Evolutionary conservation across 1,284 basidiomycete genomes (phyloP).

Genomic region (Cutaneotrichosporon cutaneum): DNA sequence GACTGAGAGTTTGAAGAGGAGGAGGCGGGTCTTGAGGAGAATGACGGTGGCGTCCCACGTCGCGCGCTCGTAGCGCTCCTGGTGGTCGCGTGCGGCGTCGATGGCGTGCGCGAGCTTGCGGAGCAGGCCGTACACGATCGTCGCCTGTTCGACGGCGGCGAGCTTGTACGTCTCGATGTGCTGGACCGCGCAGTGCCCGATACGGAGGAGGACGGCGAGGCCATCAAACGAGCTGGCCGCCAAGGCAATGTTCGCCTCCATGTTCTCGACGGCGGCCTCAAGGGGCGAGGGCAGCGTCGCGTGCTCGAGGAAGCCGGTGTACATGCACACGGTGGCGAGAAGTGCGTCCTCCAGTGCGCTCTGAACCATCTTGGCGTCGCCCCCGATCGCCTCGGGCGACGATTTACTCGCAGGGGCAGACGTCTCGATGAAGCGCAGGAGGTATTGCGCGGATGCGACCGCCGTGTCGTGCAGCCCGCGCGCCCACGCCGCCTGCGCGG

Average conservation of each 20-base stretch:
- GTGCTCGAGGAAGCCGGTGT: constrained; percentile 6
- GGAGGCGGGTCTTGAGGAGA: neutral
- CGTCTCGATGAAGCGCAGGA: neutral
- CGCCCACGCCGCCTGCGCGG: neutral
- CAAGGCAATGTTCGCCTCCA: neutral
- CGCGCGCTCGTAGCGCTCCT: neutral
- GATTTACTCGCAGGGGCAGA: neutral
- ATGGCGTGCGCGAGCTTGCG: neutral
- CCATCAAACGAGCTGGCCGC: neutral
- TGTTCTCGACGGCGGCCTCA: neutral
- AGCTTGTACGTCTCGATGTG: neutral
- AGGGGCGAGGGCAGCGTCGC: neutral
- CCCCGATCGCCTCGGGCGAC: neutral
- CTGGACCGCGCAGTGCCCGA: neutral
- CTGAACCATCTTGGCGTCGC: neutral
- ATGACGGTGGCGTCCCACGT: neutral
- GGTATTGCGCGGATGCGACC: constrained; percentile 1
- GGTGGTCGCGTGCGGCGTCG: neutral
- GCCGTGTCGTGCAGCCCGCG: constrained; percentile 1
- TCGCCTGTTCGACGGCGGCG: neutral
- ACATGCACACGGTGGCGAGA: constrained; percentile 1
- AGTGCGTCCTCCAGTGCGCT: neutral
- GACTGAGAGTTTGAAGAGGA: neutral
- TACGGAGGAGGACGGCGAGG: neutral
- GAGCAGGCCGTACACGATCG: neutral